Evolutionary conservation across 1,284 basidiomycete species (phyloP).

Genomic region (Irpex sp.): DNA sequence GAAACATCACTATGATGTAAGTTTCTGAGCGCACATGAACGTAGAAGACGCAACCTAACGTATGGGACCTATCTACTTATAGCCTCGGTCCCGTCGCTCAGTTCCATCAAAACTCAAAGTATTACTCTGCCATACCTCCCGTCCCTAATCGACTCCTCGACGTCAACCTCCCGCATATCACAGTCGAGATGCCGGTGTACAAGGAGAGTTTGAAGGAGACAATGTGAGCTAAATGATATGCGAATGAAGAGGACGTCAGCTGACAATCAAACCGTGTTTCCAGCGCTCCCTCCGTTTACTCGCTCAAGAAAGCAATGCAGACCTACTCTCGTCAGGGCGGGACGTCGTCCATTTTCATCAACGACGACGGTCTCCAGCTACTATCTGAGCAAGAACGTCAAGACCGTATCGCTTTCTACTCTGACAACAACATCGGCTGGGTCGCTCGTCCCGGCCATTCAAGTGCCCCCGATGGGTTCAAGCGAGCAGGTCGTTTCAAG

Average conservation of each 20-base stretch:
- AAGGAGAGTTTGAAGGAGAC: constrained; percentile 67
- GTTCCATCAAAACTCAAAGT: constrained; percentile 66
- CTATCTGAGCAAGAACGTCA: constrained; percentile 30
- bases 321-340: constrained; percentile 81
- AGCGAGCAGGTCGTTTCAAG: constrained; percentile 55
- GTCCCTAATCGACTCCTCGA: constrained; percentile 54
- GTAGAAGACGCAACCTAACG: constrained; percentile 4
- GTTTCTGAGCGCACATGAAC: constrained; percentile 20
- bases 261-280: background rate
- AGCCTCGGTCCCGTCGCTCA: constrained; percentile 71
- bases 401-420: constrained; percentile 40
- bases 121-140: constrained; percentile 61
- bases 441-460: constrained; percentile 48
- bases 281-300: constrained; percentile 70
- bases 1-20: constrained; percentile 51
- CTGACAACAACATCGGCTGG: constrained; percentile 48
- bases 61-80: constrained; percentile 9
- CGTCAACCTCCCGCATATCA: constrained; percentile 60
- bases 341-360: constrained; percentile 68
- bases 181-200: constrained; percentile 77
- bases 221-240: constrained; percentile 41
- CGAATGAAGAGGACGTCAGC: background rate
- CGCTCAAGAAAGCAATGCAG: constrained; percentile 81
- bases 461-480: constrained; percentile 36
- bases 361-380: constrained; percentile 63